Base-by-base conservation (phyloP, 2,329 filamentous ascomycete species). In the Diplodia scrobiculata region DNA sequence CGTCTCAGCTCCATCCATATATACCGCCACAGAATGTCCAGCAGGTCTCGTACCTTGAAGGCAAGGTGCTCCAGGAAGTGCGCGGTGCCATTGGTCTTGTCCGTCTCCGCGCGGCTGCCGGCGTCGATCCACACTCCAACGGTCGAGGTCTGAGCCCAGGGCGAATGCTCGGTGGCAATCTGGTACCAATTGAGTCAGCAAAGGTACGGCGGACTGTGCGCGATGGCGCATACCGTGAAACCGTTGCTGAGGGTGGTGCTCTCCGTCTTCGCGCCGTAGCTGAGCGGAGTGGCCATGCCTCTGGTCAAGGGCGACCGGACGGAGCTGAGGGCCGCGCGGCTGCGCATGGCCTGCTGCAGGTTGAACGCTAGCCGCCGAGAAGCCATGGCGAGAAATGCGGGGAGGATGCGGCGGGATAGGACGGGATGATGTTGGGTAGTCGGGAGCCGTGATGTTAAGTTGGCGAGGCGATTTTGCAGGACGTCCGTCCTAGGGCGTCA, bases 41-140 rank as follows among this genome's bases (percentile, higher is more conserved):
- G 63, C 14, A 48, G 51, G 65, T 36, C 66, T 69, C 59, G 73
- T 86, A 96, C 92, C 91, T 99, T 99, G 89, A 99, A 99, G 75
- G 96, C 96, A 81, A 99, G 87, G 85, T 99, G 95, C 87, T 99
- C 95, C 75, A 99, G 88, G 86, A 99, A 99, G 85, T 99, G 95
- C 77, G 95, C 95, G 75, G 95, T 99, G 82, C 95, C 95, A 84
- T 98, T 99, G 78, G 91, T 98, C 87, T 92, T 92, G 83, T 95
- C 89, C 74, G 95, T 99, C 87, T 99, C 95, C 80, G 95, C 92
- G 81, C 95, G 88, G 81, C 92, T 97, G 79, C 95, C 95, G 80
- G 96, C 94, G 83, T 99, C 96, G 80, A 99, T 99, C 93, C 95
- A 99, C 72, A 99, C 92, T 79, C 95, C 95, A 76, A 98, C 93